These are phyloP conservation scores for Aspergillus fijiensis DNA, from an alignment of 2,329 filamentous ascomycete genomes.

Conservation along the genomic window DNA sequence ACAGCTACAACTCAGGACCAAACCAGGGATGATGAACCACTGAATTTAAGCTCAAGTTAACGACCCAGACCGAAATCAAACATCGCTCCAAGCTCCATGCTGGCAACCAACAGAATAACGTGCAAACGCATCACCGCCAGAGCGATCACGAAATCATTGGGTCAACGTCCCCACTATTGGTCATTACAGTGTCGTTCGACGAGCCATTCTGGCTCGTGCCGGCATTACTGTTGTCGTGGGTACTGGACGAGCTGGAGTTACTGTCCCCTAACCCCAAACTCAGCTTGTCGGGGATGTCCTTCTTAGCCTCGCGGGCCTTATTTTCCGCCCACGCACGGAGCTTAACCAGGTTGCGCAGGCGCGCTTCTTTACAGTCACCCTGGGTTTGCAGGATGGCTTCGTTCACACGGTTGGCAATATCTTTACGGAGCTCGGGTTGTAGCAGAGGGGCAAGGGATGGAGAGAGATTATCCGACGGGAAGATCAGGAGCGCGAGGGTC, in stretches of 20 bases:
- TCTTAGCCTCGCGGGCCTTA: conserved; percentile 49
- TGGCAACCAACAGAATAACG: background rate
- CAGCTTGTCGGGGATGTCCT: conserved; percentile 47
- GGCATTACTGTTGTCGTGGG: conserved; percentile 27
- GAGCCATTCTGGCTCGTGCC: conserved; percentile 29
- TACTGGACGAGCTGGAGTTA: conserved; percentile 11
- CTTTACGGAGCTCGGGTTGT: conserved; percentile 73
- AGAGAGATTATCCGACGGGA: conserved; percentile 75
- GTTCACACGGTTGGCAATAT: conserved; percentile 87
- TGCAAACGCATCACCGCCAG: background rate
- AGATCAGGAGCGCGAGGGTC: conserved; percentile 90
- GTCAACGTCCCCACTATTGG: conserved; percentile 43
- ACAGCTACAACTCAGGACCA: too few relatives aligned
- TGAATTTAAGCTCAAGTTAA: too few relatives aligned
- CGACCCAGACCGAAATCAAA: too few relatives aligned
- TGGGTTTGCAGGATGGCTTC: conserved; percentile 77
- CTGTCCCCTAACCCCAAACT: conserved; percentile 45
- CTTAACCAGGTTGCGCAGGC: conserved; percentile 76
- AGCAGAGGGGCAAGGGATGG: conserved; percentile 74
- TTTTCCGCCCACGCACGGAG: conserved; percentile 82
- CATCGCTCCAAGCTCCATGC: background rate
- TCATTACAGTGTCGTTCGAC: conserved; percentile 42
- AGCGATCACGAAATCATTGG: conserved; percentile 40
- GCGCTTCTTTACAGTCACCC: conserved; percentile 72
- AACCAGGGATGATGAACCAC: too few relatives aligned